These are phyloP conservation scores for Fusarium transvaalense DNA, from an alignment of 2,329 filamentous ascomycete genomes.

Conservation along the genomic window DNA sequence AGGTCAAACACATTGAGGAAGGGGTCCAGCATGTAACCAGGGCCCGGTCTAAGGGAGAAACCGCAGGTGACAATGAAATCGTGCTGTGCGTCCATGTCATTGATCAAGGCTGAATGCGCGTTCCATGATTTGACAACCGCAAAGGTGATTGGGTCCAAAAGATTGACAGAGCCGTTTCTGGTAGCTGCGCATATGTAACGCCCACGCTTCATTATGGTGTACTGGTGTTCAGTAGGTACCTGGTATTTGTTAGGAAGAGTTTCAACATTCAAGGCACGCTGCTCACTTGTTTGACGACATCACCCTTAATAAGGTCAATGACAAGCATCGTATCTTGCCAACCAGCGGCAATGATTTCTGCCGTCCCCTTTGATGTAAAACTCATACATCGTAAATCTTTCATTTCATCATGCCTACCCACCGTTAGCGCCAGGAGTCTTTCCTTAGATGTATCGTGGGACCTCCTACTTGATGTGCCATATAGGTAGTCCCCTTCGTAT, in stretches of 20 bases:
- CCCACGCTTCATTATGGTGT: conserved; percentile 91
- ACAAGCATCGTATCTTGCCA: conserved; percentile 88
- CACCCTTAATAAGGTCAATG: conserved; percentile 76
- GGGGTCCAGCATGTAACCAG: conserved; percentile 85
- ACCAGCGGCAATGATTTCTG: conserved; percentile 88
- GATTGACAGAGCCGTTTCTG: conserved; percentile 82
- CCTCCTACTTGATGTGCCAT: conserved; percentile 83
- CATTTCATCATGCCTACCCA: conserved; percentile 77
- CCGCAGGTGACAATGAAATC: conserved; percentile 97
- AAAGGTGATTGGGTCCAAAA: conserved; percentile 84
- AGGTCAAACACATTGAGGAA: conserved; percentile 96
- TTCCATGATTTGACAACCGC: conserved; percentile 88
- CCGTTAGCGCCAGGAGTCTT: conserved; percentile 35
- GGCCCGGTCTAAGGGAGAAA: conserved; percentile 81
- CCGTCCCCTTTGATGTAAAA: conserved; percentile 87
- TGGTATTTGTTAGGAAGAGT: conserved; percentile 55
- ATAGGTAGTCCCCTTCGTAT: conserved; percentile 82
- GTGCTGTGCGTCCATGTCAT: conserved; percentile 96
- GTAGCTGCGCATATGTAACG: conserved; percentile 95
- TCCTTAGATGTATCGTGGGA: neutral
- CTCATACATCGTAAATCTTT: conserved; percentile 93
- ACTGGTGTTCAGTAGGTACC: conserved; percentile 79
- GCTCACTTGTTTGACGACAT: conserved; percentile 73
- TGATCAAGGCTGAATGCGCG: conserved; percentile 88
- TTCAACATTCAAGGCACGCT: neutral